Evolutionary conservation across 208 protist species (phyloP).

Genomic region (Leishmania gerbilli): DNA sequence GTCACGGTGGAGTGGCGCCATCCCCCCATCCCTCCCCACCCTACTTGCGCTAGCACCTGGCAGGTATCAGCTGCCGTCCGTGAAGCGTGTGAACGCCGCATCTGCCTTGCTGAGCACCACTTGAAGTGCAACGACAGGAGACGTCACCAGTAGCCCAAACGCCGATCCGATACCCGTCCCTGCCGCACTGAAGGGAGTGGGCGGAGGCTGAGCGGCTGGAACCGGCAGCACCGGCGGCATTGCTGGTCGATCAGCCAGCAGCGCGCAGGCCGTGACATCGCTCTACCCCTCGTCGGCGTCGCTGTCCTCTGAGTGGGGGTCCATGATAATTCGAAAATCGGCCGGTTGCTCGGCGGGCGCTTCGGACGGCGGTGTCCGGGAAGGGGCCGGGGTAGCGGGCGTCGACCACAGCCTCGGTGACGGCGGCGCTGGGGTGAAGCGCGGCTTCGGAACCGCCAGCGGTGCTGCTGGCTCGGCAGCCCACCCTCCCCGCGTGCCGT

Average conservation of each 20-base stretch:
- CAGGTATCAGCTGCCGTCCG: background rate
- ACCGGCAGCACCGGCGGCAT: background rate
- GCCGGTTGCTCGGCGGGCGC: background rate
- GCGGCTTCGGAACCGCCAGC: slow-evolving; percentile 8
- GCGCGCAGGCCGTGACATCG: background rate
- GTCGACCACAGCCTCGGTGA: background rate
- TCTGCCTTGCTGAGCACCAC: background rate
- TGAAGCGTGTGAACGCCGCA: background rate
- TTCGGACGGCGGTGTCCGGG: slow-evolving; percentile 3
- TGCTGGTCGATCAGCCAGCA: background rate
- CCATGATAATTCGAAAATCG: slow-evolving; percentile 1
- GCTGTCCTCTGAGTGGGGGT: slow-evolving; percentile 16
- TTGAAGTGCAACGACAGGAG: background rate
- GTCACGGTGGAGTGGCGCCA: background rate
- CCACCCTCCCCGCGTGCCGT: background rate
- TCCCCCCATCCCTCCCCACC: background rate
- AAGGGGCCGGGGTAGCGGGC: background rate
- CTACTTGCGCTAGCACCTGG: background rate
- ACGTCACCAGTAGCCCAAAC: background rate
- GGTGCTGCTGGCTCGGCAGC: background rate
- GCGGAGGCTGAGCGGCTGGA: background rate
- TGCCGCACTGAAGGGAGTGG: too few relatives aligned
- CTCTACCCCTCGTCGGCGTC: background rate
- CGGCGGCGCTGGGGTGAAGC: slow-evolving; percentile 14
- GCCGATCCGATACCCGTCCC: background rate